phyloP scores from a whole-genome alignment of 2,329 filamentous ascomycete genomes.

The Bipolaris oryzae region DNA sequence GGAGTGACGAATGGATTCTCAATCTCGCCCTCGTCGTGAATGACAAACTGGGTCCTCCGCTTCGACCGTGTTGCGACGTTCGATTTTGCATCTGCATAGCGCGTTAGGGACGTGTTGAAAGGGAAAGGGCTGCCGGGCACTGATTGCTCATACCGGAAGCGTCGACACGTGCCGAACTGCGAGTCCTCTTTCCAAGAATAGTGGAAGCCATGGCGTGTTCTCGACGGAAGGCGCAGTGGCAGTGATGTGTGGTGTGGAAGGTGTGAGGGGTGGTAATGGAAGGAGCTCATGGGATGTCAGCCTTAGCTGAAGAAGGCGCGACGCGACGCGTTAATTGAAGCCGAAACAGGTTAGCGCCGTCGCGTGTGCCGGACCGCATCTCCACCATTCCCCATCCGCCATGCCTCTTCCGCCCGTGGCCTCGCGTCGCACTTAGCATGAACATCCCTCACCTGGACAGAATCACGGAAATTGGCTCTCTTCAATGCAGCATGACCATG shows the following conservation, averaged over 20 bases:
- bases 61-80: slow-evolving; percentile 48
- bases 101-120: slow-evolving; percentile 34
- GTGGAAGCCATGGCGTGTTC: slow-evolving; percentile 39
- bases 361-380: neutral
- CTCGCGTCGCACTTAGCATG: neutral
- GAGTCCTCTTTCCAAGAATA: slow-evolving; percentile 49
- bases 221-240: slow-evolving; percentile 29
- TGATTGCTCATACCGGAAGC: slow-evolving; percentile 34
- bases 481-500: neutral
- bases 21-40: slow-evolving; percentile 69
- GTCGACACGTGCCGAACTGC: slow-evolving; percentile 36
- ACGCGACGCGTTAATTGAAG: slow-evolving; percentile 25
- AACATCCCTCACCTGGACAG: neutral
- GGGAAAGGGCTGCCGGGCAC: slow-evolving; percentile 12
- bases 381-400: too few relatives aligned
- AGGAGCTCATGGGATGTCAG: slow-evolving; percentile 9
- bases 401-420: neutral
- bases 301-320: slow-evolving; percentile 5
- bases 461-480: neutral
- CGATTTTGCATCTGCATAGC: slow-evolving; percentile 30
- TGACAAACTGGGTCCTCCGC: slow-evolving; percentile 52
- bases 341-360: slow-evolving; percentile 9
- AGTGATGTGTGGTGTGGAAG: slow-evolving; percentile 19
- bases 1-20: slow-evolving; percentile 61
- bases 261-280: slow-evolving; percentile 20